phyloP scores from a whole-genome alignment of 2,329 filamentous ascomycete species.

The Dactylonectria estremocensis region DNA sequence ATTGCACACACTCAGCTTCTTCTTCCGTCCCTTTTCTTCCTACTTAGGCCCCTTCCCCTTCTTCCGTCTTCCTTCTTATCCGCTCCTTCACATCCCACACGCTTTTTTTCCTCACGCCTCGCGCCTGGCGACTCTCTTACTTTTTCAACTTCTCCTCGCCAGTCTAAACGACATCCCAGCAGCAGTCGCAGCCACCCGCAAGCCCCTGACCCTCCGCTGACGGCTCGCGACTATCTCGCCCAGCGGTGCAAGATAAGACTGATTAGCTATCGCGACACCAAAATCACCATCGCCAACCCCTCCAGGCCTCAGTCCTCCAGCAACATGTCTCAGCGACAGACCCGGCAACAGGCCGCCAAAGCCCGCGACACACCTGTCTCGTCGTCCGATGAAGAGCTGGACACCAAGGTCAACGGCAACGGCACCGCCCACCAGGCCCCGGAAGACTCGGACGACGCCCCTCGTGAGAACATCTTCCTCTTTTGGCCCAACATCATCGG shows the following conservation, averaged over 20 bases:
- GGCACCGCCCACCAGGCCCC: constrained; percentile 56
- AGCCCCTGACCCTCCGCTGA: constrained; percentile 45
- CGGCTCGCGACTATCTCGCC: constrained; percentile 43
- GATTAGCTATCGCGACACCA: constrained; percentile 37
- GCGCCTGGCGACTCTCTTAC: not conserved
- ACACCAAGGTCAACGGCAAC: constrained; percentile 61
- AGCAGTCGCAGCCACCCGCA: constrained; percentile 22
- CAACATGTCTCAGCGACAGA: constrained; percentile 58
- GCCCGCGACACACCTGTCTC: constrained; percentile 49
- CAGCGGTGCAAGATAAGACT: constrained; percentile 43
- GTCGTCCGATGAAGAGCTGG: constrained; percentile 50
- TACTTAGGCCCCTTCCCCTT: too few species aligned
- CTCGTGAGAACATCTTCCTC: constrained; percentile 82
- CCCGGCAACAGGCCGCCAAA: constrained; percentile 57
- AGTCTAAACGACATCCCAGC: constrained; percentile 36
- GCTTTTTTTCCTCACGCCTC: constrained; percentile 11
- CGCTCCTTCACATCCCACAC: constrained; percentile 43
- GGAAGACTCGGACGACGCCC: constrained; percentile 54
- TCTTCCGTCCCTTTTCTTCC: constrained; percentile 14
- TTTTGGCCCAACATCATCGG: constrained; percentile 89
- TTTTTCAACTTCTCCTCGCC: not conserved
- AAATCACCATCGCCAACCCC: constrained; percentile 28
- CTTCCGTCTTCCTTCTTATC: constrained; percentile 39
- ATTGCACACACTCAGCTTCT: constrained; percentile 31
- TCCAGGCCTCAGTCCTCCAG: constrained; percentile 13